Base-by-base conservation (phyloP, 371 early-diverging fungal species). In the Quaeritorhiza haematococci region DNA sequence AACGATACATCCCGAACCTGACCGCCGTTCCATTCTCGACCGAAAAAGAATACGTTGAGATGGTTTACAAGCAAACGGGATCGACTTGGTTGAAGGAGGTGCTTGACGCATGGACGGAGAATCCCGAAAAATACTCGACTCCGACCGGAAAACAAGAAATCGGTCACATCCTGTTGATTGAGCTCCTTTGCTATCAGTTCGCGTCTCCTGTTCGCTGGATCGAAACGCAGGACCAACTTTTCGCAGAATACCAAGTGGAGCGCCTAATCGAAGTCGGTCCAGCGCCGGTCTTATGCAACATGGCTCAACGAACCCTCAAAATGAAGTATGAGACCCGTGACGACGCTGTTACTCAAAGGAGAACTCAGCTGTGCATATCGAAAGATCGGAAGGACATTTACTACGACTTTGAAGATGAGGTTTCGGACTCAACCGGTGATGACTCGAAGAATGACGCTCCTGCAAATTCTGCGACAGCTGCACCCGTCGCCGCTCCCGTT, bases 241-340 rank as follows among this genome's bases (percentile, higher is more conserved):
- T 95, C 79, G 81, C 80, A 74, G 77, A 86, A 62, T 85, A 80
- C 69, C 72, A 85, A 27, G 85, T 95, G 49, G 86, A 87, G 62
- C 86, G 94, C 35, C 67, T 96, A 54, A 88, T 96, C 34, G 97
- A 96, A 71, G 79, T 95, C 26, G 97, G 96, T 33, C 94, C 94
- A 32, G 82, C 86, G 50, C 91, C 94, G 26, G 89, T 93, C 44
- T 80, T 96, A 28, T 78, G 83, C 61, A 90, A 90, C 55, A 96
- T 96, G 97, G 92, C 96, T 49, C 82, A 84, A 59, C 89, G 94
- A 66, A 95, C 96, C 3, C 78, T 96, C 57, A 93, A 92, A 83
- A 82, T 92, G 74, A 94, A 94, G 84, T 96, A 94, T 64, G 92
- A 92, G 76, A 92, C 91, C 13, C 91, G 93, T 62, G 96, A 96